phyloP scores from a whole-genome alignment of 2,329 filamentous ascomycete species.

The Botrytis deweyae region DNA sequence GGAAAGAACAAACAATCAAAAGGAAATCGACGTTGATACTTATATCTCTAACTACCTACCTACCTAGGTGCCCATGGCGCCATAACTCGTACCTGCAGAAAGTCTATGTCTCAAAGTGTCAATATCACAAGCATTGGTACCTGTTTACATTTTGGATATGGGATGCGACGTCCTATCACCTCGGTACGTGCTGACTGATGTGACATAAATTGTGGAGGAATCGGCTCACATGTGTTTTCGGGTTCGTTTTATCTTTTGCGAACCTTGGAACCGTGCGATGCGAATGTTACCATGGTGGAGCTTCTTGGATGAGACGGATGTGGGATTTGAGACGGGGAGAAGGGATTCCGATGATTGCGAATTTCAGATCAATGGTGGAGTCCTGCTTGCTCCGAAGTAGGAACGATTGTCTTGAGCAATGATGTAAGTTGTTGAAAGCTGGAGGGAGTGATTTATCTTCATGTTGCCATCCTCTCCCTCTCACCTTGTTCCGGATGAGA shows the following conservation, averaged over 20 bases:
- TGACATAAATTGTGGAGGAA: not conserved
- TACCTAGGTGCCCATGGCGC: not conserved
- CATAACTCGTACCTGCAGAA: constrained; percentile 2
- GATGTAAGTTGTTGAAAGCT: not conserved
- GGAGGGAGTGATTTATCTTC: not conserved
- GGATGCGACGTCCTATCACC: not conserved
- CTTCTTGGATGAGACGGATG: not conserved
- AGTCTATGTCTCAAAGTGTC: not conserved
- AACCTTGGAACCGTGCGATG: not conserved
- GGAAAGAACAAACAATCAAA: not conserved
- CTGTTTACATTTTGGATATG: not conserved
- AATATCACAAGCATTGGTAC: not conserved
- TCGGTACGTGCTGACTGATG: constrained; percentile 5
- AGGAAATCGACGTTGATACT: not conserved
- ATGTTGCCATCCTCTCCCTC: not conserved
- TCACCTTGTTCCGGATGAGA: not conserved
- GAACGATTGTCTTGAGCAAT: not conserved
- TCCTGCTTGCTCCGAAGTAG: constrained; percentile 11
- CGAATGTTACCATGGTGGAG: not conserved
- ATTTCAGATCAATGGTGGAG: not conserved
- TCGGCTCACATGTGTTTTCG: constrained; percentile 15
- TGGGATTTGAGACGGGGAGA: not conserved
- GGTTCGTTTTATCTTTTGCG: not conserved
- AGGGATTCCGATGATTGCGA: not conserved
- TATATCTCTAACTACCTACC: not conserved